Conservation (phyloP, 495 filamentous ascomycete genomes). For the Aspergillus heteromorphus region DNA sequence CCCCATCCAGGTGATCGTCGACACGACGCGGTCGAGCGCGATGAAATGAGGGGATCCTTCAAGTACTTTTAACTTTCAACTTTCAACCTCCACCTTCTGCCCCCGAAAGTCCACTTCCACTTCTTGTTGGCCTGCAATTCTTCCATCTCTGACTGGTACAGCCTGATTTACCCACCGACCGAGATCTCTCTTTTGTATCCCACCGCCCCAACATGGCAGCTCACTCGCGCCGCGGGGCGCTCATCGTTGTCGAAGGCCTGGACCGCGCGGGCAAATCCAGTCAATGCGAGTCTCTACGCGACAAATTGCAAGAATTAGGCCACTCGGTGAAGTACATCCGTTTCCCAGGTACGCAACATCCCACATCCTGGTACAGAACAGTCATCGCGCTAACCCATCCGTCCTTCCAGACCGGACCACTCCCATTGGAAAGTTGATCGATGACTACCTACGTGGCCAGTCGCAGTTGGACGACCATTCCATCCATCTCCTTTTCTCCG, state of each 20-base stretch:
- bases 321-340: constrained; percentile 66
- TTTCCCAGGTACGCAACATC: constrained; percentile 68
- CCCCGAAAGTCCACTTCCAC: not conserved
- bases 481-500: constrained; percentile 92
- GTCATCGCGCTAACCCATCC: constrained; percentile 12
- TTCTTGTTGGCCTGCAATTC: too few relatives aligned
- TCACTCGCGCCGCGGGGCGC: constrained; percentile 52
- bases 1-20: too few relatives aligned
- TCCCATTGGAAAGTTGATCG: constrained; percentile 84
- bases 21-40: too few relatives aligned
- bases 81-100: not conserved
- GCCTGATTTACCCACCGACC: too few relatives aligned
- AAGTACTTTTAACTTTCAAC: too few relatives aligned
- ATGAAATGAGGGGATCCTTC: too few relatives aligned
- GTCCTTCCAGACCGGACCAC: constrained; percentile 68
- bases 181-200: too few relatives aligned
- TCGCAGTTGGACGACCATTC: constrained; percentile 80
- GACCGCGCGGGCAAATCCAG: constrained; percentile 95
- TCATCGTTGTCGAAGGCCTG: constrained; percentile 89
- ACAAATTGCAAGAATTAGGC: constrained; percentile 56
- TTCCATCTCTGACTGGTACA: too few relatives aligned
- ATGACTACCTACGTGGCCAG: constrained; percentile 72
- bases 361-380: not conserved
- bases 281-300: constrained; percentile 71
- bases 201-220: constrained; percentile 4